Evolutionary conservation across 805 yeast genomes (phyloP), one percentile per base, ranked within the genome.

Genomic region (Scheffersomyces stipitis): DNA sequence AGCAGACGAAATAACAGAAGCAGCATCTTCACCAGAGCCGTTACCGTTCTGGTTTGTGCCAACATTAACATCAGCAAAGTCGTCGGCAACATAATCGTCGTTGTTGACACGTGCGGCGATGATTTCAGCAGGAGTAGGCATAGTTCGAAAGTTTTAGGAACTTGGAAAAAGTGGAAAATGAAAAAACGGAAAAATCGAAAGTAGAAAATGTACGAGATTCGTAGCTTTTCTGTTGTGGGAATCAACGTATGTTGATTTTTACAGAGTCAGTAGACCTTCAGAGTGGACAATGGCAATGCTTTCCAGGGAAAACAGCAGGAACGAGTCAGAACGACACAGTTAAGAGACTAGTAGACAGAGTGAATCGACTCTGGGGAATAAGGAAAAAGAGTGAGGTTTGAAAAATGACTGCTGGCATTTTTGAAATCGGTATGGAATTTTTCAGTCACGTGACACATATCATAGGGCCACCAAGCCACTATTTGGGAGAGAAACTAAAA

Each of bases 101-200:
- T 62, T 56, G 45, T 56, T 53, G 46, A 53, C 56, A 56, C 75
- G 71, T 39, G 75, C 73, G 41, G 75, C 75, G 44, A 69, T 69
- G 43, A 69, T 69, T 55, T 69, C 75, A 46, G 75, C 75, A 39
- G 75, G 75, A 42, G 73, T 69, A 27, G 69, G 57, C 73, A 69
- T 69, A 13, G 41, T 42, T 33, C 41, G 44, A 16, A 29, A 33
- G 22, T 22, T 15, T 34, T 35, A 28, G 16, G 15, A 26, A 26
- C 7, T 26, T 8, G 15, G 28, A n/a, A 13, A 20, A 27, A 18
- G 17, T 12, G 32, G 26, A 15, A 12, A 18, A 27, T 14, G 27
- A 31, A 31, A n/a, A 4, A 15, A n/a, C 5, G n/a, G 33, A 15
- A 6, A 12, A 14, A 15, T 29, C 7, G n/a, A n/a, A n/a, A n/a